A percentile compares a stretch with the other conserved stretches of the same genome.
Conservation (phyloP, 441 rosid species). For the Erodium trifolium region DNA sequence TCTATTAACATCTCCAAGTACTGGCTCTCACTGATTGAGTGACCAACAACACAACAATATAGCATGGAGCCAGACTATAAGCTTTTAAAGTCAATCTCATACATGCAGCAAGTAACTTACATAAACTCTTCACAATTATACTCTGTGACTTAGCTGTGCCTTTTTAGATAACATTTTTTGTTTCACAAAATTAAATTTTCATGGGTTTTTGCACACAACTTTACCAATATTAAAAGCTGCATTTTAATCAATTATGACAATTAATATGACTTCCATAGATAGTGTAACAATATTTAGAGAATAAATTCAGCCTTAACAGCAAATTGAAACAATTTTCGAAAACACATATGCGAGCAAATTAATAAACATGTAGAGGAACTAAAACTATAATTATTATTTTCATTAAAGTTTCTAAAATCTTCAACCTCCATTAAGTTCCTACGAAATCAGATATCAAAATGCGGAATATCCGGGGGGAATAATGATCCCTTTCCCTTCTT, state of each 20-base stretch:
- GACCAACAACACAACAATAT: background rate
- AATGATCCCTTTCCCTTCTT: background rate
- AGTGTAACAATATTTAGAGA: background rate
- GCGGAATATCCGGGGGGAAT: background rate
- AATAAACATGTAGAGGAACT: background rate
- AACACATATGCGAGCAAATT: background rate
- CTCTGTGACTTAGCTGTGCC: background rate
- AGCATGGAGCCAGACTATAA: background rate
- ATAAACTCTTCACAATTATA: conserved; percentile 2
- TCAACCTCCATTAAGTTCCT: background rate
- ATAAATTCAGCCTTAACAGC: background rate
- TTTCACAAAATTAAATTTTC: background rate
- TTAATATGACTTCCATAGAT: background rate
- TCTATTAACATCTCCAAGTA: background rate
- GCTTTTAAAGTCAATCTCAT: background rate
- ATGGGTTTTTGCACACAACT: background rate
- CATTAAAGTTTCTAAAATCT: background rate
- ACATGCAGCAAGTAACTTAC: background rate
- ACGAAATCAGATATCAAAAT: background rate
- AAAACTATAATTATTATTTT: background rate
- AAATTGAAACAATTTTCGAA: background rate
- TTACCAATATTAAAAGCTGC: background rate
- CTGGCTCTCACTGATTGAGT: conserved; percentile 1
- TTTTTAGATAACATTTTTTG: background rate
- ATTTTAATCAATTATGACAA: background rate